Evolutionary conservation across 2,329 filamentous ascomycete genomes (phyloP).

Genomic region (Eutypella sp.): DNA sequence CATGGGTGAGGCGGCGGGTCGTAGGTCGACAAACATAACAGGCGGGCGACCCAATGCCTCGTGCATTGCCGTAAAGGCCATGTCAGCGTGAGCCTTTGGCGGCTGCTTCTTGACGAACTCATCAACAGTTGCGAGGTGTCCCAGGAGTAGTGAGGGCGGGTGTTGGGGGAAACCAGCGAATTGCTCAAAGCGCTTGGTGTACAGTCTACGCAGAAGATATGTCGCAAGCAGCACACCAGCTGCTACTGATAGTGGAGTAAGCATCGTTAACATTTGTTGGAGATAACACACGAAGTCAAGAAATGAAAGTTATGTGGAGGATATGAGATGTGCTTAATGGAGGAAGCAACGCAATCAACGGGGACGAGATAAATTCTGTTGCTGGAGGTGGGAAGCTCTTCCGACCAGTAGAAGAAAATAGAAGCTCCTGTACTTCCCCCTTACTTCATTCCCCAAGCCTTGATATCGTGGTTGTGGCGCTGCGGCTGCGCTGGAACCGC

Average conservation of each 20-base stretch:
- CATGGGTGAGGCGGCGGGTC: slow-evolving; percentile 29
- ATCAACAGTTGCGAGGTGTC: slow-evolving; percentile 2
- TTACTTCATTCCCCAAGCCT: too few relatives aligned
- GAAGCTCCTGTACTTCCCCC: not conserved
- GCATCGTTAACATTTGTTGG: not conserved
- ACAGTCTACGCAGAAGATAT: not conserved
- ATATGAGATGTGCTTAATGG: not conserved
- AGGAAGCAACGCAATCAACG: not conserved
- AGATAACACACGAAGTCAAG: not conserved
- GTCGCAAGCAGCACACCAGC: not conserved
- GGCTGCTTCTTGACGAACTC: not conserved
- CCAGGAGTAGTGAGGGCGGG: slow-evolving; percentile 3
- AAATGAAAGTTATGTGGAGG: not conserved
- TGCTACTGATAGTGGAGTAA: not conserved
- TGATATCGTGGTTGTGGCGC: too few relatives aligned
- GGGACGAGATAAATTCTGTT: not conserved
- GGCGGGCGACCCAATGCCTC: slow-evolving; percentile 27
- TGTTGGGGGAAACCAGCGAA: slow-evolving; percentile 2
- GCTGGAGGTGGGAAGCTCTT: not conserved
- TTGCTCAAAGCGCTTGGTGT: slow-evolving; percentile 1
- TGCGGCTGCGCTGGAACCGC: too few relatives aligned
- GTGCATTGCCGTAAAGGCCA: slow-evolving; percentile 19
- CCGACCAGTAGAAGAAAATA: not conserved
- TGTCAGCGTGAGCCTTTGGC: not conserved
- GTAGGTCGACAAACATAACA: slow-evolving; percentile 29